These are phyloP conservation scores for Hypoxylon sp. DNA, from an alignment of 2,329 filamentous ascomycete species.

Conservation along the genomic window DNA sequence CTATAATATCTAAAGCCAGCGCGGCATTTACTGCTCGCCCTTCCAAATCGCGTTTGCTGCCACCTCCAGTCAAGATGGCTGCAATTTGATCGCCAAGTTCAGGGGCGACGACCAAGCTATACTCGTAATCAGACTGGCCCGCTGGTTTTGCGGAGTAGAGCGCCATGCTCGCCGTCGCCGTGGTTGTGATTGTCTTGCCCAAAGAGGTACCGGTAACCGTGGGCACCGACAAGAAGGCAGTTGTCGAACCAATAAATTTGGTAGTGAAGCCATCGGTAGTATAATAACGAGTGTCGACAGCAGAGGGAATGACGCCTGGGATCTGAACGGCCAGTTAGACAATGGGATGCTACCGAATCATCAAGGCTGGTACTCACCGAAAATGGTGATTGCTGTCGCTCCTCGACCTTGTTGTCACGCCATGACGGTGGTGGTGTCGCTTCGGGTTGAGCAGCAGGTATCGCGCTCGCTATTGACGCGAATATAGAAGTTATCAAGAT, in stretches of 20 bases:
- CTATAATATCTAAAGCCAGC: background rate
- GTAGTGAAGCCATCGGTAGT: slow-evolving; percentile 11
- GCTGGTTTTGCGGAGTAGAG: background rate
- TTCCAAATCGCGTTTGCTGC: background rate
- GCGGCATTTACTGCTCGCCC: background rate
- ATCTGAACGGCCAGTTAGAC: background rate
- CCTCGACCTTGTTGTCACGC: background rate
- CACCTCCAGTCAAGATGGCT: background rate
- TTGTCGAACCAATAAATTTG: slow-evolving; percentile 14
- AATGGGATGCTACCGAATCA: background rate
- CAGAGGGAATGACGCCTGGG: slow-evolving; percentile 11
- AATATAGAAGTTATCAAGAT: background rate
- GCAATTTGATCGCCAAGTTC: background rate
- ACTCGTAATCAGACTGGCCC: background rate
- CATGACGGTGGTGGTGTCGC: background rate
- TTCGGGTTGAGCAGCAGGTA: background rate
- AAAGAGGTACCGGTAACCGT: background rate
- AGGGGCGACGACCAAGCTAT: background rate
- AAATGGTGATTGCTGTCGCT: background rate
- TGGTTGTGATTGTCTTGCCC: background rate
- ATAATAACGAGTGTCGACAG: slow-evolving; percentile 11
- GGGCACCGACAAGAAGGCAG: slow-evolving; percentile 1
- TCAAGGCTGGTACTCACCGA: background rate
- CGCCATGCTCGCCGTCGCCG: background rate
- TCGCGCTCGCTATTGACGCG: background rate